A percentile compares a stretch with the other conserved stretches of the same genome.
Evolutionary conservation across 257 asterid species (phyloP).

Genomic region (Verbena officinalis): DNA sequence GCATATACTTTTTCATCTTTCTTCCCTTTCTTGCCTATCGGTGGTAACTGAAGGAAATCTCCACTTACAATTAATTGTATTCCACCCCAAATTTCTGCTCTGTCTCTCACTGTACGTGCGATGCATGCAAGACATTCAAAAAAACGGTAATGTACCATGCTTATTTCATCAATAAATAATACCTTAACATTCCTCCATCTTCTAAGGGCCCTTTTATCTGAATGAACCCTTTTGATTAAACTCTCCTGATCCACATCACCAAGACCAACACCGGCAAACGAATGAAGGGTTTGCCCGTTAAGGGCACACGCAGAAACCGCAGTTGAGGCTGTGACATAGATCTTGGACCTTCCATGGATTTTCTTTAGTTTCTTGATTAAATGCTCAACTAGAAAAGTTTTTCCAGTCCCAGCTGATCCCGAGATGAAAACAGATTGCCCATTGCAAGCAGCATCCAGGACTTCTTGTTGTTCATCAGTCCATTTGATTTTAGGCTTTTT

Average conservation of each 20-base stretch:
- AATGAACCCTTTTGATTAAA: slow-evolving; percentile 46
- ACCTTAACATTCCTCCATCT: slow-evolving; percentile 71
- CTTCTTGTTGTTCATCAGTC: slow-evolving; percentile 65
- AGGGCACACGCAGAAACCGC: slow-evolving; percentile 72
- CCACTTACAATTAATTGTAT: slow-evolving; percentile 80
- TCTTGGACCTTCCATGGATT: slow-evolving; percentile 49
- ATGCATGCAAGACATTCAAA: slow-evolving; percentile 55
- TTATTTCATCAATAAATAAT: slow-evolving; percentile 65
- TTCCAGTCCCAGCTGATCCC: slow-evolving; percentile 87
- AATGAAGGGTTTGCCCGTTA: slow-evolving; percentile 61
- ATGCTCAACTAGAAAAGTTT: slow-evolving; percentile 57
- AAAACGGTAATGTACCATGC: slow-evolving; percentile 62
- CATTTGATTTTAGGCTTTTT: slow-evolving; percentile 39
- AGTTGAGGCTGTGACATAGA: slow-evolving; percentile 78
- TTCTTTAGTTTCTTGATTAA: slow-evolving; percentile 49
- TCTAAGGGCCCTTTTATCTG: slow-evolving; percentile 36
- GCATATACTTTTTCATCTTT: slow-evolving; percentile 42
- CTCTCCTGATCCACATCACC: slow-evolving; percentile 36
- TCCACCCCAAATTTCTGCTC: slow-evolving; percentile 65
- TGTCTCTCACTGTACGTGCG: slow-evolving; percentile 48
- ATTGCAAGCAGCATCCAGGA: slow-evolving; percentile 49
- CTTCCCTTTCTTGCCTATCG: slow-evolving; percentile 35
- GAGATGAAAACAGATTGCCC: slow-evolving; percentile 68
- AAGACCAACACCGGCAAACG: slow-evolving; percentile 59
- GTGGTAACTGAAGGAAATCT: slow-evolving; percentile 79